Conservation (phyloP, 2,329 filamentous ascomycete species). For the Cercospora brassicicola region DNA sequence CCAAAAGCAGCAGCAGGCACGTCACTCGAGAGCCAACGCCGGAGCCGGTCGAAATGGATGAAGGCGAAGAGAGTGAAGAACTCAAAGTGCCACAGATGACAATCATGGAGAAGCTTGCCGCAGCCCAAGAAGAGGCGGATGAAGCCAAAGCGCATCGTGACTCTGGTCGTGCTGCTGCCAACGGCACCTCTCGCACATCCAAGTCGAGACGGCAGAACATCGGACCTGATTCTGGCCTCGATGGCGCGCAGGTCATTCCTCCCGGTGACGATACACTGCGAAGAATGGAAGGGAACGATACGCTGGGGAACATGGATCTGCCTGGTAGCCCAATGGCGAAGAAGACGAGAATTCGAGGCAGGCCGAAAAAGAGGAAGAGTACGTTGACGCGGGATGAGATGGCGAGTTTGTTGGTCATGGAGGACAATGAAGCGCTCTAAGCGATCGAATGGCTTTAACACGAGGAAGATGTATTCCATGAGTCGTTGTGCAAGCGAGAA, state of each 20-base stretch:
- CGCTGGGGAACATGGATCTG: constrained; percentile 41
- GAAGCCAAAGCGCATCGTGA: constrained; percentile 41
- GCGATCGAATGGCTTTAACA: not conserved
- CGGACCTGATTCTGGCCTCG: constrained; percentile 24
- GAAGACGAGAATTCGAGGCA: constrained; percentile 54
- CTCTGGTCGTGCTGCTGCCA: not conserved
- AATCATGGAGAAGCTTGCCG: constrained; percentile 50
- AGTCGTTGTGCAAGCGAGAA: not conserved
- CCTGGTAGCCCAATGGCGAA: constrained; percentile 40
- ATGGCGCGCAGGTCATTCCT: constrained; percentile 30
- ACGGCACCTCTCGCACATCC: constrained; percentile 4
- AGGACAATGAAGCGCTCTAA: constrained; percentile 3
- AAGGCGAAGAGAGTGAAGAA: constrained; percentile 40
- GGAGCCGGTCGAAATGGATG: constrained; percentile 23
- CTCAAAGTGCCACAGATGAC: constrained; percentile 38
- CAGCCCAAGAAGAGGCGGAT: constrained; percentile 48
- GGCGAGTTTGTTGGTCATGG: constrained; percentile 53
- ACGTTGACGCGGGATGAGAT: constrained; percentile 75
- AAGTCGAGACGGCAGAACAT: constrained; percentile 8
- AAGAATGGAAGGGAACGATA: constrained; percentile 26
- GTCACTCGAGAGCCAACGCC: not conserved
- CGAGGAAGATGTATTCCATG: not conserved
- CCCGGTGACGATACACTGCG: constrained; percentile 26
- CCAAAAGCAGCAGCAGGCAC: constrained; percentile 17
- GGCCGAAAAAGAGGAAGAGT: constrained; percentile 67